Evolutionary conservation across 2,329 filamentous ascomycete genomes (phyloP), one percentile per base, ranked within the genome.

Genomic region (Bertia moriformis): DNA sequence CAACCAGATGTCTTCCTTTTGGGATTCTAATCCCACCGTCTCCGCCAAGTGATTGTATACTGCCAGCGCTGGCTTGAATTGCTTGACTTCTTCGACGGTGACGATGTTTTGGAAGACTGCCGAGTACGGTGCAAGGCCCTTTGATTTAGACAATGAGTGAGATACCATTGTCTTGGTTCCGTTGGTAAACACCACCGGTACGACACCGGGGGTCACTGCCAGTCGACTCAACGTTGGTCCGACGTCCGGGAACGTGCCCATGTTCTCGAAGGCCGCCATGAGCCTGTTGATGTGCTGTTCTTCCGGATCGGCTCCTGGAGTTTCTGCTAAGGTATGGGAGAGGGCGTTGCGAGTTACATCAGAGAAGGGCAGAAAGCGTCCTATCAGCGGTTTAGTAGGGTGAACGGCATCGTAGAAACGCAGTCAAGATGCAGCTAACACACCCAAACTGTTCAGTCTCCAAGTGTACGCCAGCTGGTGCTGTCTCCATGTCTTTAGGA

Each of bases 1-100:
- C 24, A 29, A 29, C 24, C 24, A 29, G n/a, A 29, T 29, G 24
- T 29, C 24, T 29, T 29, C 24, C 24, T n/a, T 29, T 29, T 29
- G n/a, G n/a, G 10, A 10, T 29, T 29, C 24, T n/a, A 29, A 29
- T n/a, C n/a, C n/a, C n/a, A n/a, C n/a, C 24, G 10, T 29, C 10
- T 29, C 24, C n/a, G 24, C 24, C 24, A 29, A 29, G n/a, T 29
- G 24, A 29, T 29, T 10, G 24, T 29, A 29, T 10, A 29, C 24
- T 29, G 24, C 24, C 24, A n/a, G 24, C n/a, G 10, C 10, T 10
- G 24, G 24, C n/a, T 29, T 29, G 24, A 29, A 29, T 29, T 29
- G 24, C 24, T n/a, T n/a, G n/a, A 29, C 10, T 29, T 29, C 24
- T 10, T 29, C 24, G 24, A 29, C n/a, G n/a, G n/a, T n/a, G 24